Evolutionary conservation across 139 green algal genomes (phyloP), one percentile per base, ranked within the genome.

Genomic region (Pleodorina starrii): DNA sequence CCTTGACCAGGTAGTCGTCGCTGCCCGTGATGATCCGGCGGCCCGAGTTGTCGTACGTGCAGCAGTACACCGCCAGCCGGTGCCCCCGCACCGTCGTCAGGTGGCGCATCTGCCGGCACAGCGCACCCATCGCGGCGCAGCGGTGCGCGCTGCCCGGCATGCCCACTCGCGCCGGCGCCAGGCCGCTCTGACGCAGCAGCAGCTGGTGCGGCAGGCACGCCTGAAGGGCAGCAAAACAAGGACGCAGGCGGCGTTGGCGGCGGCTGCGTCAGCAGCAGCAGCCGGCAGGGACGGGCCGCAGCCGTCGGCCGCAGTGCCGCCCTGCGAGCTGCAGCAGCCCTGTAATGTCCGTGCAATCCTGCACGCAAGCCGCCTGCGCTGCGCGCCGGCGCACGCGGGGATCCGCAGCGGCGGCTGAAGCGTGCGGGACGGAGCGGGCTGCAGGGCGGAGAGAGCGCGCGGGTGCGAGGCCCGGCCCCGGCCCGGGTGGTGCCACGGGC

Each of bases 1-100:
- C 94, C 94, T 98, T 98, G 73, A 98, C 94, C 1, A 97, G 79
- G 17, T 83, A 90, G 87, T 98, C 96, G 86, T 98, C 96, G 21
- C 95, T 96, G 38, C 96, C 96, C 40, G 96, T 98, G 73, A 97
- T 89, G 21, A 98, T 68, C 40, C 42, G 48, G 68, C 69, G 50
- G 19, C 94, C 94, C 0, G 29, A 77, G 32, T 84, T 85, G 92
- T 97, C 95, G 86, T 94, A 96, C 10, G 89, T 72, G 29, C 97
- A 71, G 87, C 93, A 97, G 91, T 98, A 98, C n/a, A 96, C 94
- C 0, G 94, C 93, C 4, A 92, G 89, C 11, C 90, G 90, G 86
- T 98, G 96, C 1, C 95, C 96, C 16, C 96, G 92, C 35, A 96
- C 76, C 21, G 95, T 97, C 7, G 63, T 87, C 51, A 94, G 90